Evolutionary conservation across 208 protist genomes (phyloP).

Genomic region (Acanthamoeba sp.): DNA sequence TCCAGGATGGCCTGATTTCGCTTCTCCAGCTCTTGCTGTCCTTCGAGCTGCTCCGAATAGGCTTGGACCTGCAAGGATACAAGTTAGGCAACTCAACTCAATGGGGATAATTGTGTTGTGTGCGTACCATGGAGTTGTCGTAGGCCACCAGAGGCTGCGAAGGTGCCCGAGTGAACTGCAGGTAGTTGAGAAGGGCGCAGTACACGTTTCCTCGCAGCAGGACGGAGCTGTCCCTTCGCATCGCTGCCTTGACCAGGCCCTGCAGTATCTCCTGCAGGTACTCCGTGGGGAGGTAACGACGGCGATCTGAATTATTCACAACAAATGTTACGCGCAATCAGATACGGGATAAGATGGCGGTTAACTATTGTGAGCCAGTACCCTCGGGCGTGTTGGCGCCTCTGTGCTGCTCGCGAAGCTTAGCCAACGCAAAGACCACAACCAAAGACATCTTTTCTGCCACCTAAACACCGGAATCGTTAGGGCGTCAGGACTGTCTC

Average conservation of each 20-base stretch:
- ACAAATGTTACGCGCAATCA: neutral
- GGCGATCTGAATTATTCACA: neutral
- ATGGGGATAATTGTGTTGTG: neutral
- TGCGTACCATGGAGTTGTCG: constrained; percentile 14
- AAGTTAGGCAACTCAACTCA: neutral
- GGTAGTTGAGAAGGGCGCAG: constrained; percentile 72
- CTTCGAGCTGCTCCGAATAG: neutral
- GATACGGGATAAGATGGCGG: neutral
- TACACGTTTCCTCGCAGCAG: constrained; percentile 60
- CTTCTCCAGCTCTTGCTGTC: constrained; percentile 55
- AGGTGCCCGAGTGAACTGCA: constrained; percentile 63
- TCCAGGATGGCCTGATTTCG: constrained; percentile 68
- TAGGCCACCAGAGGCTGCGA: neutral
- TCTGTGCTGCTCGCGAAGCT: constrained; percentile 71
- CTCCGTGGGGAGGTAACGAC: neutral
- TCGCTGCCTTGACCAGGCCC: neutral
- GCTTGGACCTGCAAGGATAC: neutral
- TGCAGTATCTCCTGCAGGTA: constrained; percentile 32
- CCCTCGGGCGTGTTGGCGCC: neutral
- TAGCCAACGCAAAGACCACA: constrained; percentile 58
- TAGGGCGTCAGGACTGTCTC: neutral
- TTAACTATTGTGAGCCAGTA: neutral
- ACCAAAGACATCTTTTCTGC: constrained; percentile 73
- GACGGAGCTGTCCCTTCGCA: constrained; percentile 47
- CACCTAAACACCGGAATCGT: neutral